phyloP scores from a whole-genome alignment of 2,329 filamentous ascomycete species.

The Apiospora arundinis region DNA sequence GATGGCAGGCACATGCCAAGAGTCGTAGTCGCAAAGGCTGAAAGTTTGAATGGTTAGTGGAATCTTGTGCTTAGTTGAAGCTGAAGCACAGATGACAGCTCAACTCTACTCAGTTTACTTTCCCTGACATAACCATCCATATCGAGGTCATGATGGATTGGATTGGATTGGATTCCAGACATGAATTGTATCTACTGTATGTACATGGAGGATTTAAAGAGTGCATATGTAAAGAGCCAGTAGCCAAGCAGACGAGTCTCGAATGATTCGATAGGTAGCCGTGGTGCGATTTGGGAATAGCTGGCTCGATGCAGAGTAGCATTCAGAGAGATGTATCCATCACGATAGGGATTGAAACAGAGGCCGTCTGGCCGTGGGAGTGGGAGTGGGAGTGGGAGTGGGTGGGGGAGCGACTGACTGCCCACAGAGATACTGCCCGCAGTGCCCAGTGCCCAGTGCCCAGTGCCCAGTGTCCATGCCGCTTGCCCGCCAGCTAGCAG shows the following conservation, averaged over 20 bases:
- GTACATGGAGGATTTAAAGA: no score
- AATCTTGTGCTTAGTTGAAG: not conserved
- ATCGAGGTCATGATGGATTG: not conserved
- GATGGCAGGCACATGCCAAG: constrained; percentile 4
- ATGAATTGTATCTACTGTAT: no score
- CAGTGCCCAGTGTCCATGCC: no score
- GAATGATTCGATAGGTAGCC: not conserved
- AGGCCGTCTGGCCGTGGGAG: no score
- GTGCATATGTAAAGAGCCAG: no score
- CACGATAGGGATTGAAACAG: not conserved
- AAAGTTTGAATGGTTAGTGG: not conserved
- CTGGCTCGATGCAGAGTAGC: not conserved
- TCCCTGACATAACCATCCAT: not conserved
- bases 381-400: not conserved
- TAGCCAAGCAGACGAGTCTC: not conserved
- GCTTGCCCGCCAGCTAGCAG: no score
- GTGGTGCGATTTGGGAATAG: not conserved
- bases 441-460: no score
- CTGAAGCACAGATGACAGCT: not conserved
- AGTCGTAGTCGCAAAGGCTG: not conserved
- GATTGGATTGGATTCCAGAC: no score
- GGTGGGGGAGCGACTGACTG: not conserved
- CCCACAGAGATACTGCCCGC: no score
- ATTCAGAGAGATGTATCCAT: not conserved
- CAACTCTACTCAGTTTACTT: constrained; percentile 4